Conservation (phyloP, 768 basidiomycete genomes). For the Leucosporidium scottii region DNA sequence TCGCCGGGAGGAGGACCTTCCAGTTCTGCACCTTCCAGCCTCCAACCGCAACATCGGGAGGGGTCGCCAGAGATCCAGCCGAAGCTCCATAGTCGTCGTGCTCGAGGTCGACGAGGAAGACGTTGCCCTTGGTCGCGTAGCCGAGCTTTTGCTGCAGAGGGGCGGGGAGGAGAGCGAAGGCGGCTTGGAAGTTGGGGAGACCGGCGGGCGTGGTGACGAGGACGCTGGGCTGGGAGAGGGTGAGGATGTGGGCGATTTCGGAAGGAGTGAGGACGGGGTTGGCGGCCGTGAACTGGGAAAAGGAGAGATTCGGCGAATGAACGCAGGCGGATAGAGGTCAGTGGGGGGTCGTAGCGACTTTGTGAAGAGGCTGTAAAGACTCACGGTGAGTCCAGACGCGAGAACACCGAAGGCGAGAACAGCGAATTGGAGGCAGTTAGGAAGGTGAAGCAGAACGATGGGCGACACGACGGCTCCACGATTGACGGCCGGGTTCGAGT, state of each 20-base stretch:
- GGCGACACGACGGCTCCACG: constrained; percentile 34
- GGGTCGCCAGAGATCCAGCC: neutral
- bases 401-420: constrained; percentile 35
- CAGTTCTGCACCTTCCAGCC: constrained; percentile 28
- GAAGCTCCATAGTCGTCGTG: neutral
- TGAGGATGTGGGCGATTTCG: constrained; percentile 34
- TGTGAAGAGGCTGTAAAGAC: neutral
- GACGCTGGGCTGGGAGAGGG: constrained; percentile 29
- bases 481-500: constrained; percentile 18
- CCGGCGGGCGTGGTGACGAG: constrained; percentile 35
- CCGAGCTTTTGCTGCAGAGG: constrained; percentile 23
- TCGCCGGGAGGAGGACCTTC: constrained; percentile 25
- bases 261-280: constrained; percentile 37
- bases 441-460: constrained; percentile 35
- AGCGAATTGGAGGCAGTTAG: constrained; percentile 36
- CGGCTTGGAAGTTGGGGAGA: constrained; percentile 24
- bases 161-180: constrained; percentile 20
- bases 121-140: constrained; percentile 26
- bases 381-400: constrained; percentile 27
- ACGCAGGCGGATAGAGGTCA: neutral
- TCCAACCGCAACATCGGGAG: neutral
- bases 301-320: constrained; percentile 6
- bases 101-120: constrained; percentile 32
- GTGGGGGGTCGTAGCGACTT: neutral
- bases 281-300: constrained; percentile 33